These are phyloP conservation scores for Cetraspora pellucida DNA, from an alignment of 192 early-diverging fungal genomes.

Conservation along the genomic window DNA sequence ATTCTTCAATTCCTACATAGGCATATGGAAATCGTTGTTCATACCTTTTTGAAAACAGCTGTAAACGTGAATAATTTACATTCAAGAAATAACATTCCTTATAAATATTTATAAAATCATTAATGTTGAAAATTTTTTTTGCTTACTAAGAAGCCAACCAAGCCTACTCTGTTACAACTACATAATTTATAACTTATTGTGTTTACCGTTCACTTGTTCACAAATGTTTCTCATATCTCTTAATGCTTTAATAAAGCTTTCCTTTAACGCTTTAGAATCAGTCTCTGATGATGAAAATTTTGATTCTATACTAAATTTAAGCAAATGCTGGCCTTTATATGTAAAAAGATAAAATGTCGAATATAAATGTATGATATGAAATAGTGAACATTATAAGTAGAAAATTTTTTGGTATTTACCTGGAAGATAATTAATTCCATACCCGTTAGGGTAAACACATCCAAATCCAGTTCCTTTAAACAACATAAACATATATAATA, in stretches of 20 bases:
- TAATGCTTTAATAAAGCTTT: conserved; percentile 28
- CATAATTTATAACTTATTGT: background rate
- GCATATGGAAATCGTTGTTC: too few species aligned
- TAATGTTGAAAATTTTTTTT: too few species aligned
- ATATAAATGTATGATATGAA: too few species aligned
- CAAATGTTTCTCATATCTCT: conserved; percentile 42
- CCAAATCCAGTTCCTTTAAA: conserved; percentile 82
- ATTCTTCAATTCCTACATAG: too few species aligned
- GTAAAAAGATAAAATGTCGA: too few species aligned
- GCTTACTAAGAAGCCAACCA: too few species aligned
- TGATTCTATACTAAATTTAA: conserved; percentile 83
- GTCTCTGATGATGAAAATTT: conserved; percentile 52
- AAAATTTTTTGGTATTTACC: conserved; percentile 38
- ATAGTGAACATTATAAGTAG: too few species aligned
- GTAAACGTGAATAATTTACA: too few species aligned
- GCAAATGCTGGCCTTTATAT: conserved; percentile 10
- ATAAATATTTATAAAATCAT: too few species aligned
- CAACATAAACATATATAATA: background rate
- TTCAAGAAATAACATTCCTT: too few species aligned
- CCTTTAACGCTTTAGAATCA: conserved; percentile 22
- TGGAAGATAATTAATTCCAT: conserved; percentile 87
- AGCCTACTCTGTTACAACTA: too few species aligned
- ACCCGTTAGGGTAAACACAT: conserved; percentile 76
- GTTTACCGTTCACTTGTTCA: conserved; percentile 39
- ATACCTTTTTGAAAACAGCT: too few species aligned